Base-by-base conservation (phyloP, 2,329 filamentous ascomycete species). In the Aspergillus texensis region DNA sequence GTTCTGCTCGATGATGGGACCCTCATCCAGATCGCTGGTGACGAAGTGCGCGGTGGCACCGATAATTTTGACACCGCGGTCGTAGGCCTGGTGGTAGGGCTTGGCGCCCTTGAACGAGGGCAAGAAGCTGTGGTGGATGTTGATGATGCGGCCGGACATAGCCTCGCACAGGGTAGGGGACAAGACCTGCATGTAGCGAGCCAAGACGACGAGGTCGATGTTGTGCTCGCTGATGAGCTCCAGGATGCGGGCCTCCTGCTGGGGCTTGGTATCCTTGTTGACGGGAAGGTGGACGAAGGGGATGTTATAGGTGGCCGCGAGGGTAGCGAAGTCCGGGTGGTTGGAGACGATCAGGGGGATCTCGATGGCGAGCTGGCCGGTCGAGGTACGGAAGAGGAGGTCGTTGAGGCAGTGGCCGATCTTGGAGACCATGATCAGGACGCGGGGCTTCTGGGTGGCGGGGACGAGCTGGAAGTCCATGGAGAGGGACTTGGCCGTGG, bases 341-440 rank as follows among this genome's bases (percentile, higher is more conserved):
- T 95, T 95, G 63, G 91, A 94, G 48, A 95, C 88, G 72, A 95
- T 91, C 68, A 93, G 77, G 4, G 91, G 90, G 58, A 94, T 83
- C 28, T 93, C 90, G 69, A 94, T 89, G 72, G 84, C 85, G 60
- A 95, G 83, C 79, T 94, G 91, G 53, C 87, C 87, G 21, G 88
- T 89, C 77, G 89, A 89, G 73, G 90, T 86, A 62, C 92, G 88
- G 87, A 93, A 95, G 43, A 95, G 85, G 56, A 95, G 82, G 78
- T 94, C 91, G 78, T 94, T 94, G 60, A 94, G 83, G 77, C 91
- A 94, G 82, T 94, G 91, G 10, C 91, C 92, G 71, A 93, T 94
- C 82, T 94, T 94, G 72, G 91, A 94, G 34, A 94, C 92, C 91
- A 95, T 94, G 82, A 95, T 92, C 71, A 95, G 83, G 56, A 94